Evolutionary conservation across 2,329 filamentous ascomycete genomes (phyloP), one percentile per base, ranked within the genome.

Genomic region (Ceratocystis alfenasii): DNA sequence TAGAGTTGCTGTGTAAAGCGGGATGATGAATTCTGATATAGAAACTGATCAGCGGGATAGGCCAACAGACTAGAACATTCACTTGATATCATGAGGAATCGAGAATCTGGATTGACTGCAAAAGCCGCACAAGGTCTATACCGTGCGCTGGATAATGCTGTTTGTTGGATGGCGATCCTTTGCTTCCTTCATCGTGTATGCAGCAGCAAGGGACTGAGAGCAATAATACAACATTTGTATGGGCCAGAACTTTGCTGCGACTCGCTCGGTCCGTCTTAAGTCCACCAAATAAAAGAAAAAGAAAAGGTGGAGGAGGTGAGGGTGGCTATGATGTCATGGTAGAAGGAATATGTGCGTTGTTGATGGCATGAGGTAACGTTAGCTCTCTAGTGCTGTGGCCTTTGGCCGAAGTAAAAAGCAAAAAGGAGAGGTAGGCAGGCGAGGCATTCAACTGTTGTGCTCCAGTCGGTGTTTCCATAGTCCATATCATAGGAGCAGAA

Each of bases 181-280:
- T 57, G 53, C 28, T 25, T 15, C 53, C 53, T 59, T 5, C 55
- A 59, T 20, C 55, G 55, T 59, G 55, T 59, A 59, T 59, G 55
- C 55, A 59, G 28, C 28, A 59, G 28, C 28, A 20, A 33, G 25
- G 50, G 20, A 36, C 55, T 33, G 6, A 10, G 55, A 20, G 20
- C 25, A 20, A n/a, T 7, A 59, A 59, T 59, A 36, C 55, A 59
- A 3, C 55, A 20, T 30, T 59, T 17, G 25, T 8, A 36, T n/a
- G 10, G 36, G 1, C 36, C 36, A 41, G 36, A 41, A 41, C 36
- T 41, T 41, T 41, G 36, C 36, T 15, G 36, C 36, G 36, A 41
- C 36, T 41, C 36, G 36, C 36, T 41, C 36, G 36, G 36, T 41
- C 36, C 36, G 55, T 36, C 33, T 12, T 36, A 15, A n/a, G 15